Evolutionary conservation across 257 asterid genomes (phyloP), one percentile per base, ranked within the genome.

Genomic region (Solanum tarijense): DNA sequence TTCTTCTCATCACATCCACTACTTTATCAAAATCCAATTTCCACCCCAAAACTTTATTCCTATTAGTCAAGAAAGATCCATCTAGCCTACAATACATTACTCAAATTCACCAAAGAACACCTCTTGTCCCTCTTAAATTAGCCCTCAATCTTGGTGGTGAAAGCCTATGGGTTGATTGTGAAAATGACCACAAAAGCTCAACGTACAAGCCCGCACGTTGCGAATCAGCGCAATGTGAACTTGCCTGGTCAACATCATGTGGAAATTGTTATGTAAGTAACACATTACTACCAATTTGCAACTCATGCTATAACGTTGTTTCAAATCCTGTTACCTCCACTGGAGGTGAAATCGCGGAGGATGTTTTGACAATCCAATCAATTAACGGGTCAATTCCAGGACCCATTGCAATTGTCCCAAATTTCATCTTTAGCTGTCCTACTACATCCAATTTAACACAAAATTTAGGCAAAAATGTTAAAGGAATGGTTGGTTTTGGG

Each of bases 401-500:
- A 11, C 85, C 79, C 0, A n/a, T 23, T 18, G 88, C 72, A 18
- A 25, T 41, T 1, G 71, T 85, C 27, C 82, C 86, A 8, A 29
- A 58, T 9, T 85, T 84, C 29, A 55, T 85, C 23, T 84, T 88
- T 13, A 62, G 71, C 20, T 88, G 90, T 39, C 75, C 85, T 2
- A 6, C 0, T 25, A 4, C 55, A 3, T 68, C 78, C 16, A 66
- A 32, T 65, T 66, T 87, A 18, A 7, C 52, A 7, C 36, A 31
- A 39, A 83, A 62, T 60, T 79, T 88, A 13, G 88, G 72, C 7
- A 39, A 25, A 11, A 76, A 60, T 58, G 90, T 43, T 5, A 88
- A 8, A 36, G 90, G 90, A 2, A 88, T 85, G 90, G 83, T 87
- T 27, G 86, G 90, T 18, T 87, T 84, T 43, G 90, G 90, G 16